Percentiles rank a stretch among this genome's conserved stretches.
phyloP scores from a whole-genome alignment of 257 asterid genomes.

The Oldenlandia corymbosa region DNA sequence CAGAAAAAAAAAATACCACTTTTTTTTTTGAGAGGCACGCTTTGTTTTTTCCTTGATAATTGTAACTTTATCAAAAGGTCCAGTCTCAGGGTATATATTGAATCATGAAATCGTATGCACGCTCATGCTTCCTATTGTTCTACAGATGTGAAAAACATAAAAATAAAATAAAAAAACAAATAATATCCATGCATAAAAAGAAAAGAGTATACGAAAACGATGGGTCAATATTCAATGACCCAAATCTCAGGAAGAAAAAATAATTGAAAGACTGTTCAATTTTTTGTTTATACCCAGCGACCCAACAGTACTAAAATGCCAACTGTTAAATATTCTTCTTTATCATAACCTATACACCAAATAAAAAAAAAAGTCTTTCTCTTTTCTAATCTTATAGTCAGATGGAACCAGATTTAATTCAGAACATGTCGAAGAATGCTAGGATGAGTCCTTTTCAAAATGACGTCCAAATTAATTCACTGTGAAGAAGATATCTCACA shows the following conservation, averaged over 20 bases:
- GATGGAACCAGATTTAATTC: background rate
- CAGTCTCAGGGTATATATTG: background rate
- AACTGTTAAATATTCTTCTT: background rate
- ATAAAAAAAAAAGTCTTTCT: constrained; percentile 23
- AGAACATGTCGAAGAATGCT: constrained; percentile 25
- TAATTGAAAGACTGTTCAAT: too few relatives aligned
- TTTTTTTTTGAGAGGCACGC: constrained; percentile 32
- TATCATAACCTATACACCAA: background rate
- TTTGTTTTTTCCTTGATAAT: background rate
- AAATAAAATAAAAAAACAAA: background rate
- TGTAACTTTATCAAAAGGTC: constrained; percentile 14
- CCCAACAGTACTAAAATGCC: too few relatives aligned
- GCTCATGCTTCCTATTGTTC: background rate
- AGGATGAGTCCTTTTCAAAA: constrained; percentile 34
- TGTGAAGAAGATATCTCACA: too few relatives aligned
- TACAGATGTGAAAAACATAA: constrained; percentile 7
- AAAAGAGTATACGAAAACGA: constrained; percentile 11
- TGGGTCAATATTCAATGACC: constrained; percentile 9
- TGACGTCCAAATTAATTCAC: background rate
- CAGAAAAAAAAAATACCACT: constrained; percentile 8
- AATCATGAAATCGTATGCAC: constrained; percentile 5
- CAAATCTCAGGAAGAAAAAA: too few relatives aligned
- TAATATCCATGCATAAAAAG: background rate
- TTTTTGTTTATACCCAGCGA: too few relatives aligned
- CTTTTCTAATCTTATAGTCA: background rate